These are phyloP conservation scores for Aaosphaeria pasadenensis DNA, from an alignment of 2,329 filamentous ascomycete species.

Conservation along the genomic window DNA sequence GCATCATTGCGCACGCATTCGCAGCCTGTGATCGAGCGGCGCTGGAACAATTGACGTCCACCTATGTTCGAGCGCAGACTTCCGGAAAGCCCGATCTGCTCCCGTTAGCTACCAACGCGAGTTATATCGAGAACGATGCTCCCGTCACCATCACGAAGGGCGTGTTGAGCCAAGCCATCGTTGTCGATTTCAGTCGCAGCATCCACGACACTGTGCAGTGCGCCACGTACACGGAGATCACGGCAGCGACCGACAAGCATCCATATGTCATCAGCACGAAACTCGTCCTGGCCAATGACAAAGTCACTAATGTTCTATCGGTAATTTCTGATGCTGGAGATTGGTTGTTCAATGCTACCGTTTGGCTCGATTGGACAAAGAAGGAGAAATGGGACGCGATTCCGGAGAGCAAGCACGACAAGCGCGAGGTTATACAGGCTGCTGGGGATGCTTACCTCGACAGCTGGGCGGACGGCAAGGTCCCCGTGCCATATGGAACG, in stretches of 20 bases:
- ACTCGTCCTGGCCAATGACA: conserved; percentile 9
- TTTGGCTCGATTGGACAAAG: conserved; percentile 7
- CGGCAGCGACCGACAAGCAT: conserved; percentile 10
- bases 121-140: conserved; percentile 20
- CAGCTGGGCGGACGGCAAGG: conserved; percentile 18
- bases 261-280: conserved; percentile 21
- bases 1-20: background rate
- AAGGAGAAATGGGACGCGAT: conserved; percentile 17
- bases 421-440: conserved; percentile 15
- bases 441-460: conserved; percentile 24
- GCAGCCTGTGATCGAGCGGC: background rate
- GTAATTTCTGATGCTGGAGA: conserved; percentile 19
- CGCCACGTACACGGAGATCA: conserved; percentile 19
- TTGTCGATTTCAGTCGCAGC: conserved; percentile 13
- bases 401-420: conserved; percentile 6
- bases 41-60: background rate
- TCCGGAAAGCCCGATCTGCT: background rate
- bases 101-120: background rate
- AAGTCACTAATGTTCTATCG: conserved; percentile 16
- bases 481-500: conserved; percentile 22
- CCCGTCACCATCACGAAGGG: conserved; percentile 11
- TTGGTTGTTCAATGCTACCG: conserved; percentile 21
- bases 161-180: conserved; percentile 15
- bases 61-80: background rate
- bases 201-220: conserved; percentile 16